Base-by-base conservation (phyloP, 495 filamentous ascomycete genomes). In the Penicillium pancosmium region DNA sequence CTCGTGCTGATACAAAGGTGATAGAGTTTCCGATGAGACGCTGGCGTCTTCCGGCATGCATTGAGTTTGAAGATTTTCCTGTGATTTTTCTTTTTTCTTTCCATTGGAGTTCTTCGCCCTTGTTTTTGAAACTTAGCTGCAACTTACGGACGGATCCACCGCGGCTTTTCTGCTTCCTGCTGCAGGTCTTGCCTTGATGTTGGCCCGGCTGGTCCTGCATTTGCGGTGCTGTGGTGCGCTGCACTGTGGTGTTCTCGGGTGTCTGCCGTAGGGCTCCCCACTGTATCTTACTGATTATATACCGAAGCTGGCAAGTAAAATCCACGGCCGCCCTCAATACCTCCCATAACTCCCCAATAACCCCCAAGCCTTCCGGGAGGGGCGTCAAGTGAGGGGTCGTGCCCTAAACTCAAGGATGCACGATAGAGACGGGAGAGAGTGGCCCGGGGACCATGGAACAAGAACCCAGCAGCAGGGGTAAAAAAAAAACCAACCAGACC, bases 71-170 rank as follows among this genome's bases (percentile, higher is more conserved):
- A 16, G 8, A 44, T 16, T 44, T 19, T 18, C 16, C 8, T 18
- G 16, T 16, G n/a, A 5, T 55, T 58, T 48, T 67, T 44, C 23
- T 57, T 56, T 57, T 23, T n/a, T 48, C 21, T 25, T 23, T 54
- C 46, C 41, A 15, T 56, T 21, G 59, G 47, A 47, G 12, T 44
- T 27, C 53, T 62, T 56, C 59, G 52, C 53, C 50, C 59, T 61
- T 63, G 59, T 66, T 66, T 44, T 66, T 60, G 60, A 60, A 54
- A 31, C 31, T 40, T 54, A 25, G 36, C 38, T 47, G 31, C 58
- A 49, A 46, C 52, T 56, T 55, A 44, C 36, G n/a, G 11, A 31
- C 27, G 46, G 40, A 46, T 49, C 53, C 53, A 55, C 52, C 13
- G n/a, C 46, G 27, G 23, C 18, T 47, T 21, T 53, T 40, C 33